A percentile compares a stretch with the other conserved stretches of the same genome.
phyloP scores from a whole-genome alignment of 75 land plant species.

The Selaginella moellendorffii region DNA sequence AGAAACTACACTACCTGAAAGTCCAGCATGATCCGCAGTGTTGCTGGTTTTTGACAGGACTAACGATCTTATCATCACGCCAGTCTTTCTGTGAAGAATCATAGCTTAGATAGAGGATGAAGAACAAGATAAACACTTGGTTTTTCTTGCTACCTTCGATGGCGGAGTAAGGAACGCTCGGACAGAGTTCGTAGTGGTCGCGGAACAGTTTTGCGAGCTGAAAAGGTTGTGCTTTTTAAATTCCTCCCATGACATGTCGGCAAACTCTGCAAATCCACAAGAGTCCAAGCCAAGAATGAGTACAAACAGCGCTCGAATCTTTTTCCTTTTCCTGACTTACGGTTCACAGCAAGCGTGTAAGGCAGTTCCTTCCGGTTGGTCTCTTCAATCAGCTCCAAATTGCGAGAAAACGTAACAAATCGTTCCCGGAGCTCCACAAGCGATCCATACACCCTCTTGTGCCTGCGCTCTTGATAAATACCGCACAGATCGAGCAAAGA shows the following conservation, averaged over 20 bases:
- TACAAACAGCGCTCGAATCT: neutral
- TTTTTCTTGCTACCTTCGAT: neutral
- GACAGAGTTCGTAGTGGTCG: constrained; percentile 63
- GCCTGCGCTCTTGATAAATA: constrained; percentile 26
- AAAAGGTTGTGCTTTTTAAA: constrained; percentile 47
- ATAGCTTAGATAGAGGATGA: neutral
- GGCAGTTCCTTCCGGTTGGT: constrained; percentile 49
- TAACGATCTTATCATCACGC: constrained; percentile 80
- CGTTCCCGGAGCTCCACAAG: constrained; percentile 55
- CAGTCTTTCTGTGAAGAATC: constrained; percentile 70
- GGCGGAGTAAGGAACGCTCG: neutral
- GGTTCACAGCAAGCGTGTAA: constrained; percentile 59
- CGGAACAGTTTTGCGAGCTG: constrained; percentile 77
- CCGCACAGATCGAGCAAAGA: neutral
- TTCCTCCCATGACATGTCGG: constrained; percentile 88
- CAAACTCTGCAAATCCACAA: constrained; percentile 42
- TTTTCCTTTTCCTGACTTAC: constrained; percentile 23
- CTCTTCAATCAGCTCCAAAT: constrained; percentile 44
- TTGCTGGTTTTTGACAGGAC: constrained; percentile 79
- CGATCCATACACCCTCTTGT: constrained; percentile 52
- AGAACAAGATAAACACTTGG: neutral
- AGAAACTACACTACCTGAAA: constrained; percentile 68
- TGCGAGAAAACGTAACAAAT: constrained; percentile 46
- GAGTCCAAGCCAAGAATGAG: neutral
- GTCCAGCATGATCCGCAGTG: constrained; percentile 99